phyloP scores from a whole-genome alignment of 2,329 filamentous ascomycete genomes.

The Colletotrichum costaricense region DNA sequence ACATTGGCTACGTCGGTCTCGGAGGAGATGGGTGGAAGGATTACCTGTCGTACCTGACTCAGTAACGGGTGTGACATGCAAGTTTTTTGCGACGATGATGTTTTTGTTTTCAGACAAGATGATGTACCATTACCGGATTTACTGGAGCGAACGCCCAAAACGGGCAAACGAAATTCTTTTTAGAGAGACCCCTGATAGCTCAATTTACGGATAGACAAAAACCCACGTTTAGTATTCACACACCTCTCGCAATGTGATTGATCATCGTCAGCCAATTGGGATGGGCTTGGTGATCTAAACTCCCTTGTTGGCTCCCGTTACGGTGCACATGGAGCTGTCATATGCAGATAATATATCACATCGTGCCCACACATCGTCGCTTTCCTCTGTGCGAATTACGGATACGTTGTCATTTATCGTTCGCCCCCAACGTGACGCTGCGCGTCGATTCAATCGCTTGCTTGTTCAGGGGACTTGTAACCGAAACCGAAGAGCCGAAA shows the following conservation, averaged over 20 bases:
- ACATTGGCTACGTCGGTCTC: slow-evolving; percentile 49
- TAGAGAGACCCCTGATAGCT: neutral
- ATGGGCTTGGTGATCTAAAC: neutral
- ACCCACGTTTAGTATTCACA: neutral
- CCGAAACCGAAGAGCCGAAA: neutral
- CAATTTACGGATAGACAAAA: neutral
- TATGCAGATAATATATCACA: neutral
- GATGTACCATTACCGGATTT: neutral
- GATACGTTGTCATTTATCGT: neutral
- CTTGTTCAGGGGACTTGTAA: neutral
- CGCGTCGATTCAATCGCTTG: neutral
- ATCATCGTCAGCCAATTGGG: neutral
- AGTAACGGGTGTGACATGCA: neutral
- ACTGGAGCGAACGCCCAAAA: neutral
- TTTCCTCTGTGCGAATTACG: neutral
- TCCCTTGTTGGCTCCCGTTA: neutral
- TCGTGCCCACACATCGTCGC: neutral
- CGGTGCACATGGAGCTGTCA: neutral
- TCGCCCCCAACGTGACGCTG: neutral
- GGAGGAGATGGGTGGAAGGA: slow-evolving; percentile 41
- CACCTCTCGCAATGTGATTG: neutral
- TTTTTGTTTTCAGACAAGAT: neutral
- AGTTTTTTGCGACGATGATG: neutral
- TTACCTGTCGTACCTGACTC: slow-evolving; percentile 40
- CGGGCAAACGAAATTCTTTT: neutral